Base-by-base conservation (phyloP, 495 filamentous ascomycete genomes). In the Xylaria acuta region DNA sequence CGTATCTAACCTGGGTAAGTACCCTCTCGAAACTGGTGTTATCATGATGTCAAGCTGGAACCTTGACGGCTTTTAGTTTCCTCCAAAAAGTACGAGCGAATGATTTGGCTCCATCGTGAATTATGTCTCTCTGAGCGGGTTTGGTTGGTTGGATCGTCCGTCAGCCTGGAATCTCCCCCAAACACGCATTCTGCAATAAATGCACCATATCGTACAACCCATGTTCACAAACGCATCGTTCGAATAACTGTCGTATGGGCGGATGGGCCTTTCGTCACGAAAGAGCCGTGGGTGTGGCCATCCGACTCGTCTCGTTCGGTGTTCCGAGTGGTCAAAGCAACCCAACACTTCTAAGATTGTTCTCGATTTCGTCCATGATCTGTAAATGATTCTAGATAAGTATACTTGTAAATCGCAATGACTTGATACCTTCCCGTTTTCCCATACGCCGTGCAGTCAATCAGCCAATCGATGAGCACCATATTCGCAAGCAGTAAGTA, bases 321-420 rank as follows among this genome's bases (percentile, higher is more conserved):
- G 70, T 59, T 53, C 51, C 41, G 58, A 67, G 60, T 59, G 56
- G 69, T 85, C 80, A 86, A 25, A 84, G 32, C 51, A 84, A 73
- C 8, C 84, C 84, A 16, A 54, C 67, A 18, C 82, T 74, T 75
- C 79, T 82, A 58, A 86, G 79, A 38, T 79, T 77, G n/a, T 67
- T 69, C 32, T 78, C 71, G 70, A 85, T 67, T 56, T 75, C 69
- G 36, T 83, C 75, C 53, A 49, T 32, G 51, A 75, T 80, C 84
- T 86, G 81, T 76, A 53, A 73, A 74, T 64, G 73, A 30, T 72
- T 70, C 77, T 67, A 71, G 75, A 79, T 79, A 72, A 79, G 77
- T 72, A 71, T 75, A 64, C 67, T 76, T 71, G 72, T 64, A 69
- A 73, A 70, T n/a, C 67, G 74, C 69, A 75, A 73, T 71, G 64